Base-by-base conservation (phyloP, 139 green algal species). In the Chlorella vulgaris region DNA sequence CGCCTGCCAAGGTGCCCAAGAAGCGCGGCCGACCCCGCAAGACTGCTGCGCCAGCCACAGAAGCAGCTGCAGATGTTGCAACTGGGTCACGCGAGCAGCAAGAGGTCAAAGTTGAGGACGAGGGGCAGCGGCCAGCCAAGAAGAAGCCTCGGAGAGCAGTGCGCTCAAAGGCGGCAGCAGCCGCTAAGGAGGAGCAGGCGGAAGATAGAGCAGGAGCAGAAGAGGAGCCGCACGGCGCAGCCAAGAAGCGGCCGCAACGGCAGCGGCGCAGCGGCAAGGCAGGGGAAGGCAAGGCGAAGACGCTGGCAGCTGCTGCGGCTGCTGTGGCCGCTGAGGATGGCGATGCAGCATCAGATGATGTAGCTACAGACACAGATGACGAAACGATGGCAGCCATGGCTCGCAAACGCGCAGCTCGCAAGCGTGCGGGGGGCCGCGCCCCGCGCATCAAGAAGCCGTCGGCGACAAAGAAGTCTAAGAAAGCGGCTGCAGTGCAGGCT, bases 11-110 rank as follows among this genome's bases (percentile, higher is more conserved):
- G n/a, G n/a, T n/a, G n/a, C n/a, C n/a, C n/a, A 19, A 19, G 24
- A 78, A 67, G 53, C 71, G 71, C 24, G 74, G 35, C 39, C 36
- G 70, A 28, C 40, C 69, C 21, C 42, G 73, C 73, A 79, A 79
- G 73, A 50, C 67, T 7, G 74, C 55, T 4, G 55, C 35, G 10
- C 29, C 36, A 13, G 26, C 51, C 2, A 53, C 53, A 31, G 73
- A 47, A 6, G 73, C 24, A 24, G 53, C 36, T 5, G 73, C 35
- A 28, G 53, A 4, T 10, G 31, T 24, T n/a, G 71, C 70, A 65
- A 29, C 7, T 6, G 28, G 35, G 31, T 42, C 21, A 22, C 18
- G 7, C 28, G 39, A 58, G 29, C 35, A 74, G 18, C 26, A 36
- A 8, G 67, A 22, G n/a, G 31, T 29, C 15, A 8, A 8, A n/a